phyloP scores from a whole-genome alignment of 2,329 filamentous ascomycete species.

The Amylocarpus encephaloides region DNA sequence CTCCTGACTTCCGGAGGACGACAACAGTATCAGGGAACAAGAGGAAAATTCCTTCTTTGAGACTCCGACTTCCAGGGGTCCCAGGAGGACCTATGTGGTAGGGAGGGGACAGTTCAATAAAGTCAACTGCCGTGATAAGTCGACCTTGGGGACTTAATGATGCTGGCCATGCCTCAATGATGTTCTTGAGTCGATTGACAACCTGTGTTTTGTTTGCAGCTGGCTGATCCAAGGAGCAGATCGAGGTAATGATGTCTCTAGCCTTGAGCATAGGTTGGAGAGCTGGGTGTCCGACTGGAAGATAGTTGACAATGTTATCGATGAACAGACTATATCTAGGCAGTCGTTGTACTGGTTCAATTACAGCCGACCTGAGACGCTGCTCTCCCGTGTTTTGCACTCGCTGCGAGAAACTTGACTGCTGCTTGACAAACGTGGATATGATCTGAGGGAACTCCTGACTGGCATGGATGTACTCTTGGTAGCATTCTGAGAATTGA shows the following conservation, averaged over 20 bases:
- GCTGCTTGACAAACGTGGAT: slow-evolving; percentile 69
- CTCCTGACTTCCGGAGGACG: slow-evolving; percentile 63
- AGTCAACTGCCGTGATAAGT: slow-evolving; percentile 74
- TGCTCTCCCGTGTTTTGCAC: slow-evolving; percentile 85
- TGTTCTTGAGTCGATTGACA: slow-evolving; percentile 65
- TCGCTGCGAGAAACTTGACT: slow-evolving; percentile 75
- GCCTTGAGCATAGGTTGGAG: slow-evolving; percentile 79
- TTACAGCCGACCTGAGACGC: slow-evolving; percentile 80
- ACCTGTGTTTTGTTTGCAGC: slow-evolving; percentile 66
- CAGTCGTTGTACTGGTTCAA: slow-evolving; percentile 91
- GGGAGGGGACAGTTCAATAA: slow-evolving; percentile 68
- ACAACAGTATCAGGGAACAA: slow-evolving; percentile 80
- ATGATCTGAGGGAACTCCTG: slow-evolving; percentile 79
- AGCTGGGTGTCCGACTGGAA: slow-evolving; percentile 81
- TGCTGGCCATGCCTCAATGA: slow-evolving; percentile 71
- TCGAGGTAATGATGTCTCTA: slow-evolving; percentile 89
- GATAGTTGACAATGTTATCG: slow-evolving; percentile 82
- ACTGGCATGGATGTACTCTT: slow-evolving; percentile 87
- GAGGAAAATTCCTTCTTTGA: slow-evolving; percentile 61
- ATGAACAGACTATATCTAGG: slow-evolving; percentile 95
- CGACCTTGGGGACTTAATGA: slow-evolving; percentile 69
- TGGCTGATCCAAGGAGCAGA: slow-evolving; percentile 84
- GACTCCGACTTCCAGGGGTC: slow-evolving; percentile 31
- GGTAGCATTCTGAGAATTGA: slow-evolving; percentile 83
- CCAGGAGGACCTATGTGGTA: slow-evolving; percentile 41